Evolutionary conservation across 139 green algal genomes (phyloP).

Genomic region (Picochlorum sp.): DNA sequence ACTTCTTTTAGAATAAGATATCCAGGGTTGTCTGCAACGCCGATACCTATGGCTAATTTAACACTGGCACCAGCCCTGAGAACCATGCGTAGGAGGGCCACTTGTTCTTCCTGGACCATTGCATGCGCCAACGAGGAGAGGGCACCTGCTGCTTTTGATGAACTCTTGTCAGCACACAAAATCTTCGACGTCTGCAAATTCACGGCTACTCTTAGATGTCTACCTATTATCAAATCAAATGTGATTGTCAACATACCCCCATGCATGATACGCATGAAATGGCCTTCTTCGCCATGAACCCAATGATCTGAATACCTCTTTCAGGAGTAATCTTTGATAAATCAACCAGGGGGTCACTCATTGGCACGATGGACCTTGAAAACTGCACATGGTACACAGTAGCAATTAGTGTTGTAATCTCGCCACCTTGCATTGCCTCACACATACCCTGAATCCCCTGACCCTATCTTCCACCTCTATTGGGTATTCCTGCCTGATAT

Average conservation of each 20-base stretch:
- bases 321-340: not conserved
- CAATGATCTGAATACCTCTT: conserved; percentile 1
- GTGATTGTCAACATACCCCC: not conserved
- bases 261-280: not conserved
- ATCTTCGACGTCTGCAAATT: not conserved
- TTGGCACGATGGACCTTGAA: conserved; percentile 11
- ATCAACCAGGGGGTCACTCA: not conserved
- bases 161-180: conserved; percentile 21
- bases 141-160: not conserved
- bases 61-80: not conserved
- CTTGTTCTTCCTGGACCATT: not conserved
- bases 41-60: not conserved
- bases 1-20: not conserved
- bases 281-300: not conserved
- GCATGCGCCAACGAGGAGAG: conserved; percentile 15
- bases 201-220: too few species aligned
- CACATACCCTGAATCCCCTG: not conserved
- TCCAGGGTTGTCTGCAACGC: not conserved
- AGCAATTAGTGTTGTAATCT: not conserved
- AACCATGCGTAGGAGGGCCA: conserved; percentile 14
- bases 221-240: not conserved
- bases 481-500: not conserved
- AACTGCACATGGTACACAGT: conserved; percentile 18
- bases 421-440: too few species aligned
- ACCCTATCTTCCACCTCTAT: not conserved